Evolutionary conservation across 495 filamentous ascomycete genomes (phyloP).

Genomic region (Xylaria acuta): DNA sequence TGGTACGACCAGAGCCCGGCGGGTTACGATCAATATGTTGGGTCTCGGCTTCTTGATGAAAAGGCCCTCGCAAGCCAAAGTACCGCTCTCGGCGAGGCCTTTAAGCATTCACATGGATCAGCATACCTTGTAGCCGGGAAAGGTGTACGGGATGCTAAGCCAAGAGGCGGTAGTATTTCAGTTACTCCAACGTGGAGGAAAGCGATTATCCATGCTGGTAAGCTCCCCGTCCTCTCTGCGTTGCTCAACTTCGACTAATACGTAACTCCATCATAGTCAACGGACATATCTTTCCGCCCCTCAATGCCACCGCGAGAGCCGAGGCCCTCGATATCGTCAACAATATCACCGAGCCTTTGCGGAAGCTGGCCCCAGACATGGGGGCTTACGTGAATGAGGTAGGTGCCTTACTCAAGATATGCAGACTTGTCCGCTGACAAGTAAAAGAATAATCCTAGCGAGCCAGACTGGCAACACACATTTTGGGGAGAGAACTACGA

Average conservation of each 20-base stretch:
- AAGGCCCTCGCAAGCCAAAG: constrained; percentile 9
- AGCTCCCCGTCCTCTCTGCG: neutral
- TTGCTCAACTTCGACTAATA: neutral
- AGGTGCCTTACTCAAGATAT: neutral
- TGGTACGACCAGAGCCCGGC: constrained; percentile 41
- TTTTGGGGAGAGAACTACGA: constrained; percentile 61
- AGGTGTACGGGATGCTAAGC: constrained; percentile 47
- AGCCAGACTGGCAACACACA: constrained; percentile 54
- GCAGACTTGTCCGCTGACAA: constrained; percentile 16
- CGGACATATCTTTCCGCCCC: constrained; percentile 46
- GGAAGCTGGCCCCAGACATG: constrained; percentile 44
- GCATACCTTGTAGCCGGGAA: constrained; percentile 44
- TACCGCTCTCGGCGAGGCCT: constrained; percentile 34
- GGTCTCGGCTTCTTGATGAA: constrained; percentile 49
- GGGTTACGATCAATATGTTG: constrained; percentile 49
- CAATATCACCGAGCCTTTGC: constrained; percentile 48
- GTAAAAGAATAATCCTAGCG: constrained; percentile 52
- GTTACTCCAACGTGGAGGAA: constrained; percentile 65
- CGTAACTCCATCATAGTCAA: constrained; percentile 30
- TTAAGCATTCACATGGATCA: constrained; percentile 23
- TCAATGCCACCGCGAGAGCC: constrained; percentile 45
- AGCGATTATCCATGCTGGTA: constrained; percentile 50
- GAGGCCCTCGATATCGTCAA: constrained; percentile 50
- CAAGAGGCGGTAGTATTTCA: constrained; percentile 48
- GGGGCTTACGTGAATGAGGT: constrained; percentile 54